phyloP scores from a whole-genome alignment of 257 asterid species.

The Solanum corneliomulleri region DNA sequence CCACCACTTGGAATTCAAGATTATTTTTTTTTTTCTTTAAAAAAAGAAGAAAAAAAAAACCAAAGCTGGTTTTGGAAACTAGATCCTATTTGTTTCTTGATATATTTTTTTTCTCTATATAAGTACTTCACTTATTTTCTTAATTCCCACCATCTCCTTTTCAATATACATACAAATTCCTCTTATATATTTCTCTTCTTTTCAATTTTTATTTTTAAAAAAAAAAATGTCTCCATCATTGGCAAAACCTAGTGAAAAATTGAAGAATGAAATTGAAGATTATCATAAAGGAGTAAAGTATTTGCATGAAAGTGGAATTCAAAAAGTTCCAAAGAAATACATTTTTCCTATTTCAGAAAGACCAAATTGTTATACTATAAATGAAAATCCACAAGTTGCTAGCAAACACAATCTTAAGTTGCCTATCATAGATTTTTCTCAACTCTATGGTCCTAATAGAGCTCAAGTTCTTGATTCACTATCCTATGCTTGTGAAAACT shows the following conservation, averaged over 20 bases:
- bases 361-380: conserved; percentile 13
- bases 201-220: no score
- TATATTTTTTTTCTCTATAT: conserved; percentile 11
- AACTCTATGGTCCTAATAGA: conserved; percentile 49
- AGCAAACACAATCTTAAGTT: conserved; percentile 3
- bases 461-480: conserved; percentile 42
- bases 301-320: conserved; percentile 55
- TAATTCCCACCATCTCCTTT: conserved; percentile 17
- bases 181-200: background rate
- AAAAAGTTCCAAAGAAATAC: conserved; percentile 57
- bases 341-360: conserved; percentile 63
- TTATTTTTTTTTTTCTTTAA: background rate
- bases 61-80: conserved; percentile 22
- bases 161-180: background rate
- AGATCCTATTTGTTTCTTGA: background rate
- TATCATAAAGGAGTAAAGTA: conserved; percentile 68
- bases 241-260: conserved; percentile 3
- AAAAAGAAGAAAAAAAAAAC: background rate
- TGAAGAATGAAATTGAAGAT: background rate
- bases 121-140: conserved; percentile 11
- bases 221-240: conserved; percentile 56
- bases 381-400: background rate
- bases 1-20: conserved; percentile 1
- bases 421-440: conserved; percentile 68
- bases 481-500: conserved; percentile 52